Percentiles rank a stretch among this genome's conserved stretches.
These are phyloP conservation scores for Actinidia arguta DNA, from an alignment of 179 eudicot genomes.

Conservation along the genomic window DNA sequence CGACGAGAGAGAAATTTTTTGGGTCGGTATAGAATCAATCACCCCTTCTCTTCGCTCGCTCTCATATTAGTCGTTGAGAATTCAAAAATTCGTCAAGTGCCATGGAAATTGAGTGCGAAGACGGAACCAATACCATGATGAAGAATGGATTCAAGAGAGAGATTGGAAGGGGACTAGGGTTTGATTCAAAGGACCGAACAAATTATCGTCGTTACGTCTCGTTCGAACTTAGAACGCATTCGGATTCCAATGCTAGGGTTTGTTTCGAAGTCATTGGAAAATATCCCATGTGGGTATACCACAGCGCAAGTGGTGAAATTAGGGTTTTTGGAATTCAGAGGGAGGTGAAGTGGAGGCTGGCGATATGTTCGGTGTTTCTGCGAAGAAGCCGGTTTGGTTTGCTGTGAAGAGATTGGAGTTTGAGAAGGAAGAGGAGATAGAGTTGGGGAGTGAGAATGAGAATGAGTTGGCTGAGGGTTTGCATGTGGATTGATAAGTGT, in stretches of 20 bases:
- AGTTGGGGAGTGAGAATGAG: constrained; percentile 15
- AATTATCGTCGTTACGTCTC: constrained; percentile 79
- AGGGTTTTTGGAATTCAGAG: constrained; percentile 50
- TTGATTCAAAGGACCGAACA: constrained; percentile 44
- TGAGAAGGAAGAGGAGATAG: constrained; percentile 34
- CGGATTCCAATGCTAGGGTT: constrained; percentile 32
- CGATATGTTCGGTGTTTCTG: constrained; percentile 72
- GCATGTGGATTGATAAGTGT: constrained; percentile 36
- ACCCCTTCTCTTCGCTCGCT: no score
- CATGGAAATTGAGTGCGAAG: constrained; percentile 68
- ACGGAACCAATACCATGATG: constrained; percentile 52
- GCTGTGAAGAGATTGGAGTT: constrained; percentile 34
- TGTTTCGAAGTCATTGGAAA: constrained; percentile 70
- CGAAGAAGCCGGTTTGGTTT: constrained; percentile 68
- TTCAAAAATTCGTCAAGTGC: neutral
- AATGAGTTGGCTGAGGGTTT: constrained; percentile 52
- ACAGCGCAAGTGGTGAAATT: constrained; percentile 28
- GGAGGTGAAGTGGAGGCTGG: constrained; percentile 59
- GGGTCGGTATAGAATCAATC: no score
- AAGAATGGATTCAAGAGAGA: constrained; percentile 32
- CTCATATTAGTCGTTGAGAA: no score
- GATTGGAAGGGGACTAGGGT: constrained; percentile 62
- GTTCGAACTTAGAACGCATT: constrained; percentile 31
- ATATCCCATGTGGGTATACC: constrained; percentile 75
- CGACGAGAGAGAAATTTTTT: no score